Percentiles rank a stretch among this genome's conserved stretches.
phyloP scores from a whole-genome alignment of 2,329 filamentous ascomycete species.

The Chrysoporthe puriensis region DNA sequence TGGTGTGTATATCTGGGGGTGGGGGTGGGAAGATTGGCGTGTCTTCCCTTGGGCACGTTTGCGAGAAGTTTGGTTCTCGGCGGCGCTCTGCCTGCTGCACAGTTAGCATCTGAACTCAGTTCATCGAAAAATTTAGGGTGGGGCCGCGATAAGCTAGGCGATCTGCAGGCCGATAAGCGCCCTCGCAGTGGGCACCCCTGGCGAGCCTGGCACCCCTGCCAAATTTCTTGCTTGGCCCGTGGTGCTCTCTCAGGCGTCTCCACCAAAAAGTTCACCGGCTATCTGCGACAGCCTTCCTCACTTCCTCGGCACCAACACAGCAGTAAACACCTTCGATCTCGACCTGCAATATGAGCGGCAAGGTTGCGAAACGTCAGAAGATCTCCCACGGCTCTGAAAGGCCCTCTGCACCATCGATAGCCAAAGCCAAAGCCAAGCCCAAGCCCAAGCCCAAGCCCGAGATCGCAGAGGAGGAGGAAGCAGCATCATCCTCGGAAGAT shows the following conservation, averaged over 20 bases:
- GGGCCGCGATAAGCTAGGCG: constrained; percentile 33
- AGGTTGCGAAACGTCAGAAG: constrained; percentile 47
- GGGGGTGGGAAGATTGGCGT: too few species aligned
- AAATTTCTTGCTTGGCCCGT: too few species aligned
- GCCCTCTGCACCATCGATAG: constrained; percentile 12
- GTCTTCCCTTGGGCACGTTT: background rate
- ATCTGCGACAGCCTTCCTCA: background rate
- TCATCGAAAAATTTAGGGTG: constrained; percentile 40
- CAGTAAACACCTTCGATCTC: background rate
- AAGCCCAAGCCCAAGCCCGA: constrained; percentile 24
- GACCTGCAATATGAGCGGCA: constrained; percentile 3
- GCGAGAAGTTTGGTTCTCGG: background rate
- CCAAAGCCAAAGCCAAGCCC: constrained; percentile 26
- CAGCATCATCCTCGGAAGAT: constrained; percentile 24
- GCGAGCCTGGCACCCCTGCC: too few species aligned
- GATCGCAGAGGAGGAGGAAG: background rate
- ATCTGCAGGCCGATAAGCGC: constrained; percentile 38
- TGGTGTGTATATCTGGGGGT: background rate
- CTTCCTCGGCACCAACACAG: background rate
- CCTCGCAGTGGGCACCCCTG: background rate
- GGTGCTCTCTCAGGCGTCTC: constrained; percentile 25
- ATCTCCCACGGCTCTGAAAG: constrained; percentile 36
- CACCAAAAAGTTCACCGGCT: constrained; percentile 40
- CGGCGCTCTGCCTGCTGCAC: background rate
- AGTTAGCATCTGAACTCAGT: constrained; percentile 1